phyloP scores from a whole-genome alignment of 192 early-diverging fungal species.

The Nowakowskiella sp. region DNA sequence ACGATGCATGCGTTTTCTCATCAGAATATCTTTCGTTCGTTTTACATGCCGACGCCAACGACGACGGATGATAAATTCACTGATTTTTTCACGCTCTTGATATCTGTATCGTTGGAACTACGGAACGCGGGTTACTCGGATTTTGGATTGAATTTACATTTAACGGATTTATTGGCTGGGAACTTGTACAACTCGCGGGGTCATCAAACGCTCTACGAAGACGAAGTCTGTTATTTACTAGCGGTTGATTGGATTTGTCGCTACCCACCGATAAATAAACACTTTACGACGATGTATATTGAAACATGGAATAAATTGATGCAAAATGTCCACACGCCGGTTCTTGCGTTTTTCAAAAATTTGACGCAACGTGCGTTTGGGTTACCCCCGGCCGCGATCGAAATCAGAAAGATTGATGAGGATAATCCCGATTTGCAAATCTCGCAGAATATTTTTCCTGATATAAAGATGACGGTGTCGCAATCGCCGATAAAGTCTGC shows the following conservation, averaged over 20 bases:
- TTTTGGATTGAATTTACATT: constrained; percentile 75
- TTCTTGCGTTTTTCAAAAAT: no score
- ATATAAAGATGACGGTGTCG: neutral
- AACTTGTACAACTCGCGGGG: constrained; percentile 80
- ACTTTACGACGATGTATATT: constrained; percentile 1
- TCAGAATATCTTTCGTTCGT: constrained; percentile 77
- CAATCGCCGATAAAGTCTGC: neutral
- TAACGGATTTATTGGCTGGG: constrained; percentile 80
- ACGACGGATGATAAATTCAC: no score
- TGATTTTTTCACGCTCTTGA: constrained; percentile 75
- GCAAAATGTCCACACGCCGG: constrained; percentile 2
- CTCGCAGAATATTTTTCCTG: neutral
- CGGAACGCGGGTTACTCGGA: constrained; percentile 84
- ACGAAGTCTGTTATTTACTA: constrained; percentile 71
- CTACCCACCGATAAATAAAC: constrained; percentile 11
- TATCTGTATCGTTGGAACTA: constrained; percentile 78
- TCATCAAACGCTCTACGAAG: constrained; percentile 90
- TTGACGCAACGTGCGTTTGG: no score
- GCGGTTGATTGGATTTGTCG: constrained; percentile 42
- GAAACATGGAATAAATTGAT: neutral
- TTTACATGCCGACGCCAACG: constrained; percentile 85
- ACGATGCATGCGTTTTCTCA: constrained; percentile 49
- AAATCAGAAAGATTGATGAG: no score
- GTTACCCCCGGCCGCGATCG: no score
- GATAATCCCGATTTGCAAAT: constrained; percentile 3